A percentile compares a stretch with the other conserved stretches of the same genome.
Conservation (phyloP, 2,329 filamentous ascomycete genomes). For the Coniochaeta prunicola region DNA sequence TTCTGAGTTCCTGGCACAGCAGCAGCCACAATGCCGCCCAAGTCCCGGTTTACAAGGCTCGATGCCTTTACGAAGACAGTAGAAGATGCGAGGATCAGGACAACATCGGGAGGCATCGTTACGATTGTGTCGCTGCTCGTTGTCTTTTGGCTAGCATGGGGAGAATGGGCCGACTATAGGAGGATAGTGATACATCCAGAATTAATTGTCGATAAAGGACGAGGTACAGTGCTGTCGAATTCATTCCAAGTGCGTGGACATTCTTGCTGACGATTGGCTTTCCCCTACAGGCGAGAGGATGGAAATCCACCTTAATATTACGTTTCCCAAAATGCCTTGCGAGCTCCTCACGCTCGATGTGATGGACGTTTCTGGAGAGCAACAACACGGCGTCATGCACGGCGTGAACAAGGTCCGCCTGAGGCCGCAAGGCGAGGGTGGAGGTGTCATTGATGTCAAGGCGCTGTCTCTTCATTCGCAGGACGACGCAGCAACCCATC, state of each 20-base stretch:
- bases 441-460: conserved; percentile 64
- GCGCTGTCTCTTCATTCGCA: conserved; percentile 62
- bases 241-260: not conserved
- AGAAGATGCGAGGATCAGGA: conserved; percentile 93
- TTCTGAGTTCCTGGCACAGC: not conserved
- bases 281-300: conserved; percentile 73
- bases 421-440: conserved; percentile 63
- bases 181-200: conserved; percentile 82
- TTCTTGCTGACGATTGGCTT: conserved; percentile 9
- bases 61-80: conserved; percentile 99
- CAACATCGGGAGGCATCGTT: conserved; percentile 89
- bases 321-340: conserved; percentile 88
- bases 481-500: conserved; percentile 64
- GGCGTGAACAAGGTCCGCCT: conserved; percentile 89
- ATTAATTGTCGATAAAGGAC: conserved; percentile 90
- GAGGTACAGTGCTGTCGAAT: conserved; percentile 51
- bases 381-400: conserved; percentile 89
- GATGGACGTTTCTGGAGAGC: conserved; percentile 97
- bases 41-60: conserved; percentile 91
- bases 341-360: conserved; percentile 95
- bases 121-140: conserved; percentile 86
- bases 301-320: conserved; percentile 98
- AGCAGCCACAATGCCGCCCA: conserved; percentile 66
- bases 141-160: conserved; percentile 82
- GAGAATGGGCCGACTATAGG: conserved; percentile 93